phyloP scores from a whole-genome alignment of 768 basidiomycete species.

The Cubamyces sp. region DNA sequence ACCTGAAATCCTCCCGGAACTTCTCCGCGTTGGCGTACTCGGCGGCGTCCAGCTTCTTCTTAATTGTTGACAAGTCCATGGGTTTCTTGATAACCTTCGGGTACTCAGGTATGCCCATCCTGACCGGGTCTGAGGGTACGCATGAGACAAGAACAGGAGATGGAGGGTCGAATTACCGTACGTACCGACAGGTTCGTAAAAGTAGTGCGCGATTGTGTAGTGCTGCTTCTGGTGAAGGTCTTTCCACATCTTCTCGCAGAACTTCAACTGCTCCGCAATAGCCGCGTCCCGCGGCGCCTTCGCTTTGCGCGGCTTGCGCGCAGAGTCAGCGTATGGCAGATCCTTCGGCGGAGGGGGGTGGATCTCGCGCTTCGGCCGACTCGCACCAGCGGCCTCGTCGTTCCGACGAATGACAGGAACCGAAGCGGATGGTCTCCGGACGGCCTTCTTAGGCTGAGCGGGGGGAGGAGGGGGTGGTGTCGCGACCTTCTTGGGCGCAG shows the following conservation, averaged over 20 bases:
- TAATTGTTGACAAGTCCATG: slow-evolving; percentile 93
- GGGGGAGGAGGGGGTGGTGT: slow-evolving; percentile 47
- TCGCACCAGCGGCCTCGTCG: slow-evolving; percentile 55
- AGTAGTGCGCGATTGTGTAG: slow-evolving; percentile 72
- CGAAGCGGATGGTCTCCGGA: slow-evolving; percentile 77
- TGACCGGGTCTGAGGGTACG: slow-evolving; percentile 68
- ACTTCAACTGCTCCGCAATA: slow-evolving; percentile 82
- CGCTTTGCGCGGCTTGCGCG: slow-evolving; percentile 67
- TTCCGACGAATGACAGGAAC: slow-evolving; percentile 84
- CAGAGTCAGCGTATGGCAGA: slow-evolving; percentile 76
- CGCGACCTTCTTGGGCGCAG: slow-evolving; percentile 47
- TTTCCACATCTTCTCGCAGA: slow-evolving; percentile 72
- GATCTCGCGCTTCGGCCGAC: slow-evolving; percentile 96
- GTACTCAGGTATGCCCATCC: slow-evolving; percentile 82
- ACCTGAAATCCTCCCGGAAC: slow-evolving; percentile 89
- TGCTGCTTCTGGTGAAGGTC: slow-evolving; percentile 84
- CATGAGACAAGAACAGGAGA: neutral
- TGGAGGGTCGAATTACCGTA: slow-evolving; percentile 29
- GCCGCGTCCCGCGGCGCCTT: slow-evolving; percentile 67
- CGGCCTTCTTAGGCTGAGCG: slow-evolving; percentile 49
- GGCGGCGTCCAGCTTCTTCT: slow-evolving; percentile 75
- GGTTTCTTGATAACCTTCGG: slow-evolving; percentile 89
- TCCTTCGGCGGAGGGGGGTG: slow-evolving; percentile 96
- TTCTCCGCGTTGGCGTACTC: slow-evolving; percentile 79
- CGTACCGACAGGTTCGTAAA: slow-evolving; percentile 94